Conservation (phyloP, 2,329 filamentous ascomycete species). For the Claviceps digitariae region DNA sequence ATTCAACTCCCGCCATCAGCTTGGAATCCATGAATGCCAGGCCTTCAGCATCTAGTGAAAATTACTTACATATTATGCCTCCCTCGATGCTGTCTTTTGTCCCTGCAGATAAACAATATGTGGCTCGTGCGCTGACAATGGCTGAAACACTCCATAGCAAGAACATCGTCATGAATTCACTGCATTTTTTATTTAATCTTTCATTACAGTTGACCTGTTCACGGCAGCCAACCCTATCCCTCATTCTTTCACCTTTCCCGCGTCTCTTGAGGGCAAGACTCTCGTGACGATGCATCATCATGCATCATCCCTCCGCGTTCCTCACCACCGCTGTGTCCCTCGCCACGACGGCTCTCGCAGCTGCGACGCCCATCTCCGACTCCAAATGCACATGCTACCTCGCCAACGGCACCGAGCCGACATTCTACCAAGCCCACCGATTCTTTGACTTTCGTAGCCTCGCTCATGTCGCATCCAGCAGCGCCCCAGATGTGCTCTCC, state of each 20-base stretch:
- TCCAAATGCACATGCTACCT: slow-evolving; percentile 32
- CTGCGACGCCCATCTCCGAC: slow-evolving; percentile 12
- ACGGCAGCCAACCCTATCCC: background rate
- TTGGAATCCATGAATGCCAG: background rate
- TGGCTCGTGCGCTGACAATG: background rate
- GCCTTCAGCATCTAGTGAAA: background rate
- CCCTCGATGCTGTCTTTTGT: background rate
- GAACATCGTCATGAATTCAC: background rate
- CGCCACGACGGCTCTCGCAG: background rate
- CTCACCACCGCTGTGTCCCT: background rate
- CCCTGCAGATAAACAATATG: background rate
- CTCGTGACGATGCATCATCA: background rate
- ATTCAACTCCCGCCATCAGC: background rate
- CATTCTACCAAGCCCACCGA: slow-evolving; percentile 30
- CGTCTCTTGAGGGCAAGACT: background rate
- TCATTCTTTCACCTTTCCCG: background rate
- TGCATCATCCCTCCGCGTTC: background rate
- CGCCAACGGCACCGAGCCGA: slow-evolving; percentile 29
- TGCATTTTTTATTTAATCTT: background rate
- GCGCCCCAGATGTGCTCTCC: slow-evolving; percentile 19
- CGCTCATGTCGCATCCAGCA: slow-evolving; percentile 19
- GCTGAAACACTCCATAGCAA: background rate
- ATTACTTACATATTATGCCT: background rate
- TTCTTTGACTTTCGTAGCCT: slow-evolving; percentile 39
- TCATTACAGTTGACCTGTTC: background rate